Base-by-base conservation (phyloP, 495 filamentous ascomycete species). In the Ascodesmis nigricans region DNA sequence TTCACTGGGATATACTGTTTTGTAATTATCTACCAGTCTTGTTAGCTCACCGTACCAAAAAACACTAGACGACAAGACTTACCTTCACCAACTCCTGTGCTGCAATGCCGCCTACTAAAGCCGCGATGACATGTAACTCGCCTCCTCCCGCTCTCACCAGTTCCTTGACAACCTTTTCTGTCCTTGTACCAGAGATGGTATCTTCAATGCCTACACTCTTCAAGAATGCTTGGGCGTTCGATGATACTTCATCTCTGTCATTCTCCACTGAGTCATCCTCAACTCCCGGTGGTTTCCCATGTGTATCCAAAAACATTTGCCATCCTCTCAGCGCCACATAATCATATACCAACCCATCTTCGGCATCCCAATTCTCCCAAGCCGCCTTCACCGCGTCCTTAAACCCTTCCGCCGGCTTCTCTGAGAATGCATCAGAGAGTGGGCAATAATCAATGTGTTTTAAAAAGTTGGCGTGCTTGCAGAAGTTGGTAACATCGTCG, bases 1-100 rank as follows among this genome's bases (percentile, higher is more conserved):
- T 93, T 81, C 35, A 91, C 67, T 11, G 87, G 87, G 8, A 91
- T 67, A 60, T 99, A 99, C 63, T 99, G 87, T 55, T 79, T 72
- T 31, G 87, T 99, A 40, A 95, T 64, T 18, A 91, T 73, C 47
- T 50, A 21, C 28, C 6, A 31, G 11, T 36, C 23, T 31, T 16
- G 14, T 21, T 10, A 1, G 13, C 17, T 24, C 31, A 16, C 4
- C 14, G 5, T n/a, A 3, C n/a, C 2, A 9, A 5, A 29, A 7
- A 9, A 21, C 2, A 18, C 7, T n/a, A 14, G 1, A 4, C 20
- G 20, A 16, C 16, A 10, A 24, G 26, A 37, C 16, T 14, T 26
- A 47, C 48, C 63, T 99, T 99, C 52, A 95, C 81, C 19, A 80
- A 67, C 60, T 99, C 87, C 57, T 99, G 87, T 19, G 83, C 79